These are phyloP conservation scores for Rutidosis leptorrhynchoides DNA, from an alignment of 129 eudicot genomes.

Conservation along the genomic window DNA sequence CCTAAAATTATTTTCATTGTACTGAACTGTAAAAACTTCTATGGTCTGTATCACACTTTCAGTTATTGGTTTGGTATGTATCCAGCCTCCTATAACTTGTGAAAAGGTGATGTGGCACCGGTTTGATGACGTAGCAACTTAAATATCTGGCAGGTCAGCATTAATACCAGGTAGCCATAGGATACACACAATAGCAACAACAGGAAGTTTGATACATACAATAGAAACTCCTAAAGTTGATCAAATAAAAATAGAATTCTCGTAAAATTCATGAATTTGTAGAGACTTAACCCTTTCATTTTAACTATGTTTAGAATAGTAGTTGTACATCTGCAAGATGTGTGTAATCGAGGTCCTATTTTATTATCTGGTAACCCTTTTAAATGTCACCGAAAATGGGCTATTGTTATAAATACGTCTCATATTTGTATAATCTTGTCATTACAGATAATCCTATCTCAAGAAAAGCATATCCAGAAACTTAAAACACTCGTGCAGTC, in stretches of 20 bases:
- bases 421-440: not conserved
- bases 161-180: not conserved
- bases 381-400: not conserved
- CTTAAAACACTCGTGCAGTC: constrained; percentile 45
- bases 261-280: not conserved
- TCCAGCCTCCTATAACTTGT: not conserved
- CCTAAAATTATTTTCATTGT: not conserved
- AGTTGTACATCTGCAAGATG: constrained; percentile 10
- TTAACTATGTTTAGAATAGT: constrained; percentile 7
- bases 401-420: constrained; percentile 5
- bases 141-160: not conserved
- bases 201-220: not conserved
- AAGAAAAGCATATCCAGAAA: constrained; percentile 48
- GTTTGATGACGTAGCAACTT: not conserved
- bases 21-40: not conserved
- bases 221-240: no score
- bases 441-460: constrained; percentile 51
- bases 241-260: no score
- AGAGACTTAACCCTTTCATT: not conserved
- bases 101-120: not conserved
- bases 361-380: not conserved
- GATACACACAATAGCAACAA: not conserved
- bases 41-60: not conserved
- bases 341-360: not conserved
- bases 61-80: not conserved